These are phyloP conservation scores for Ormosia emarginata DNA, from an alignment of 306 rosid species.

Conservation along the genomic window DNA sequence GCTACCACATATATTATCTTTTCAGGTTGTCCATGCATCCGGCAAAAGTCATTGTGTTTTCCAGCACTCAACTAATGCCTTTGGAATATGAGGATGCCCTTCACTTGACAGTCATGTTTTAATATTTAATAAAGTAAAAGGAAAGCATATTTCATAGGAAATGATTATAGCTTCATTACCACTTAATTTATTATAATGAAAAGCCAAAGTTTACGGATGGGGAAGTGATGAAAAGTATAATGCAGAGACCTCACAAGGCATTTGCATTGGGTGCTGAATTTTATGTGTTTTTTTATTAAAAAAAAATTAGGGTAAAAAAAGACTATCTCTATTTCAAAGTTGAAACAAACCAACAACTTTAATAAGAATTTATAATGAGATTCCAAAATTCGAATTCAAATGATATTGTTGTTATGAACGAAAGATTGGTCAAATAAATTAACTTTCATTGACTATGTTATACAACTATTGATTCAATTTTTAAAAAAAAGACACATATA, in stretches of 20 bases:
- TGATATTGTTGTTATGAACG: too few relatives aligned
- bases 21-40: conserved; percentile 23
- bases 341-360: too few relatives aligned
- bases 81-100: conserved; percentile 17
- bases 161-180: conserved; percentile 18
- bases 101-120: conserved; percentile 9
- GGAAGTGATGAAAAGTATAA: conserved; percentile 26
- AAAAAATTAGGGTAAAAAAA: too few relatives aligned
- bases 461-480: neutral
- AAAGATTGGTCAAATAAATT: too few relatives aligned
- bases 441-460: neutral
- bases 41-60: conserved; percentile 10
- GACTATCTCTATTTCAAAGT: too few relatives aligned
- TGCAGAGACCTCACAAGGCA: neutral
- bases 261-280: neutral
- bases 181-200: conserved; percentile 13
- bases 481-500: neutral
- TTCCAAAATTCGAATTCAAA: too few relatives aligned
- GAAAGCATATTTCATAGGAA: conserved; percentile 22
- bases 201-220: conserved; percentile 40
- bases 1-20: neutral
- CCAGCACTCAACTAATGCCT: neutral
- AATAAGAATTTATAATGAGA: too few relatives aligned
- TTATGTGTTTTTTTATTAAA: too few relatives aligned
- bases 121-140: conserved; percentile 16